These are phyloP conservation scores for Allomyces arbusculus DNA, from an alignment of 192 early-diverging fungal genomes.

Conservation along the genomic window DNA sequence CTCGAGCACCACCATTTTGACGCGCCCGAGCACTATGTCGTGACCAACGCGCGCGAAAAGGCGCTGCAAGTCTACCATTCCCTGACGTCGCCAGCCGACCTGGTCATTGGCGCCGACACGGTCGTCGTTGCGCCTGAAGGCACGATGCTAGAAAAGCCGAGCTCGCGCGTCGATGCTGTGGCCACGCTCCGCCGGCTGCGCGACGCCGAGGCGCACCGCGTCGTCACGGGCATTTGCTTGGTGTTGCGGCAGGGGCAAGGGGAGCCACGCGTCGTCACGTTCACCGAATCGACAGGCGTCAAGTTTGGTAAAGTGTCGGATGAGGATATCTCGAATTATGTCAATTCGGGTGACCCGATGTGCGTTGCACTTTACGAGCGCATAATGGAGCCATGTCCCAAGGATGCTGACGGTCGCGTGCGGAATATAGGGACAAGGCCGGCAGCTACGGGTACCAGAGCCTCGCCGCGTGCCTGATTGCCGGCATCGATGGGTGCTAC, in stretches of 20 bases:
- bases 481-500: slow-evolving; percentile 54
- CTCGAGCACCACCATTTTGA: slow-evolving; percentile 44
- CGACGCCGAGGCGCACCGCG: slow-evolving; percentile 35
- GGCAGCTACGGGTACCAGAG: slow-evolving; percentile 75
- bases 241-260: slow-evolving; percentile 4
- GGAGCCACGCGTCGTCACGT: slow-evolving; percentile 8
- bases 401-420: too few species aligned
- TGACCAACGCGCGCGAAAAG: slow-evolving; percentile 47
- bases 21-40: slow-evolving; percentile 41
- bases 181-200: slow-evolving; percentile 37
- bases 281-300: slow-evolving; percentile 46
- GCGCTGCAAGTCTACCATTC: slow-evolving; percentile 42
- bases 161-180: slow-evolving; percentile 27
- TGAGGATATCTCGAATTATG: slow-evolving; percentile 43
- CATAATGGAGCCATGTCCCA: neutral
- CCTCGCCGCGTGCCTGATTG: slow-evolving; percentile 44
- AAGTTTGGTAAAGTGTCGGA: slow-evolving; percentile 34
- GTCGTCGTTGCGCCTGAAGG: slow-evolving; percentile 34
- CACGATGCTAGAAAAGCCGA: slow-evolving; percentile 70
- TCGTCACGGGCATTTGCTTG: slow-evolving; percentile 47
- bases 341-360: slow-evolving; percentile 36
- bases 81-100: slow-evolving; percentile 14
- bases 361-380: slow-evolving; percentile 1
- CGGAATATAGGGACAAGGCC: slow-evolving; percentile 35
- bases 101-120: slow-evolving; percentile 72